phyloP scores from a whole-genome alignment of 768 basidiomycete species.

The Cystofilobasidium macerans region DNA sequence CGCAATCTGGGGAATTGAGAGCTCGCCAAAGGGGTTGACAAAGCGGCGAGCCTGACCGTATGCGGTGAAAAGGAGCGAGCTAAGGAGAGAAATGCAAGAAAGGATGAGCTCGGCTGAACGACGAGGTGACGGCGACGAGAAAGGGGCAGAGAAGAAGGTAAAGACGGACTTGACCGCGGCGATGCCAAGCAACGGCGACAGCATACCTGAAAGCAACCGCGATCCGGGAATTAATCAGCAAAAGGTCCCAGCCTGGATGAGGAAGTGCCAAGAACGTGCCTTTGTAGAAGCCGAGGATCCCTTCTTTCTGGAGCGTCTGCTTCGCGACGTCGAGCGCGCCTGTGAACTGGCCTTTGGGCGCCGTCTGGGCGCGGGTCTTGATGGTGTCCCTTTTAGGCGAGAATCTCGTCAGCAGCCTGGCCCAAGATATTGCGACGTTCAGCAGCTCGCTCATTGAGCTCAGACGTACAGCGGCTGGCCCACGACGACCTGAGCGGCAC shows the following conservation, averaged over 20 bases:
- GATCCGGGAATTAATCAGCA: too few relatives aligned
- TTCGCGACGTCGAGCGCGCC: conserved; percentile 83
- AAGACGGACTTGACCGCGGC: conserved; percentile 97
- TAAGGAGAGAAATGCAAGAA: too few relatives aligned
- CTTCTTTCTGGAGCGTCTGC: conserved; percentile 74
- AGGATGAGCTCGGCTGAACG: too few relatives aligned
- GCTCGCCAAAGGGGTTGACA: conserved; percentile 76
- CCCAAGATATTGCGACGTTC: too few relatives aligned
- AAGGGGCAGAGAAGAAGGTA: too few relatives aligned
- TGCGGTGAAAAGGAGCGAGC: conserved; percentile 81
- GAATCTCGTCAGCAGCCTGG: not conserved
- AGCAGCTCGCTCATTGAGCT: too few relatives aligned
- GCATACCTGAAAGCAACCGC: conserved; percentile 36
- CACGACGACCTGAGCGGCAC: conserved; percentile 23
- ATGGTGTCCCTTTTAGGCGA: conserved; percentile 49
- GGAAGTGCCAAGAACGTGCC: conserved; percentile 50
- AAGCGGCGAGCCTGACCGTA: conserved; percentile 71
- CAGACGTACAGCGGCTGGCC: conserved; percentile 20
- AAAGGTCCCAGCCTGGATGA: too few relatives aligned
- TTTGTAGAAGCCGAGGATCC: conserved; percentile 88
- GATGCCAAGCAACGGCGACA: conserved; percentile 78
- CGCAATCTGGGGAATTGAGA: conserved; percentile 68
- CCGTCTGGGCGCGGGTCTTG: conserved; percentile 70
- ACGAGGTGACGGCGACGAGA: too few relatives aligned
- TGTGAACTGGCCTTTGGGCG: conserved; percentile 48